phyloP scores from a whole-genome alignment of 1,139 yeast genomes.

The Scheffersomyces titani region DNA sequence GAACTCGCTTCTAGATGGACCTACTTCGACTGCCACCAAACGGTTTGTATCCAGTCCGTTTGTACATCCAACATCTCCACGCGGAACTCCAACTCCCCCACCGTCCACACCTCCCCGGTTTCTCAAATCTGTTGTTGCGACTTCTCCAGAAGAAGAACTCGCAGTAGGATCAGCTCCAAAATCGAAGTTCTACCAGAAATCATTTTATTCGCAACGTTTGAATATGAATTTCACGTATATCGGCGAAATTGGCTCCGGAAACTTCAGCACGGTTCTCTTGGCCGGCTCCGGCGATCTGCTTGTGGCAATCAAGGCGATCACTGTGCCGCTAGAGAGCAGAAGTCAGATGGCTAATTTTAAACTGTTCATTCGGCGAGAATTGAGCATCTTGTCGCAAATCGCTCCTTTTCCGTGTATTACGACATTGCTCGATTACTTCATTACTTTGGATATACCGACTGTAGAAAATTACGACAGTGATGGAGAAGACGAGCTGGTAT shows the following conservation, averaged over 20 bases:
- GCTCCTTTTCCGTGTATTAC: constrained; percentile 44
- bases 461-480: constrained; percentile 14
- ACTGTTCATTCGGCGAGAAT: constrained; percentile 72
- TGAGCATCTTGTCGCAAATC: constrained; percentile 57
- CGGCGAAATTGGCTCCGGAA: constrained; percentile 54
- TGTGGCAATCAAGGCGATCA: constrained; percentile 46
- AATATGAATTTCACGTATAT: constrained; percentile 21
- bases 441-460: constrained; percentile 5
- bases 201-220: constrained; percentile 15
- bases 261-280: constrained; percentile 58
- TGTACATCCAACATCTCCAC: constrained; percentile 1
- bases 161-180: constrained; percentile 4
- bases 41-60: constrained; percentile 26
- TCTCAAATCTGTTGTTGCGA: constrained; percentile 10
- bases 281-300: constrained; percentile 29
- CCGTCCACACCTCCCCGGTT: constrained; percentile 5
- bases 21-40: constrained; percentile 10
- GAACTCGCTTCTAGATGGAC: constrained; percentile 18
- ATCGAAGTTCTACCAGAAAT: constrained; percentile 10
- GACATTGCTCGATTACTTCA: constrained; percentile 29
- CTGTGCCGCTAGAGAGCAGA: constrained; percentile 31
- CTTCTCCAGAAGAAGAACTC: constrained; percentile 11
- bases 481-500: constrained; percentile 1
- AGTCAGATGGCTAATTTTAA: constrained; percentile 47
- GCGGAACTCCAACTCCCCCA: constrained; percentile 1